Conservation (phyloP, 1,284 basidiomycete species). For the Anthracocystis panici-leucophaei region DNA sequence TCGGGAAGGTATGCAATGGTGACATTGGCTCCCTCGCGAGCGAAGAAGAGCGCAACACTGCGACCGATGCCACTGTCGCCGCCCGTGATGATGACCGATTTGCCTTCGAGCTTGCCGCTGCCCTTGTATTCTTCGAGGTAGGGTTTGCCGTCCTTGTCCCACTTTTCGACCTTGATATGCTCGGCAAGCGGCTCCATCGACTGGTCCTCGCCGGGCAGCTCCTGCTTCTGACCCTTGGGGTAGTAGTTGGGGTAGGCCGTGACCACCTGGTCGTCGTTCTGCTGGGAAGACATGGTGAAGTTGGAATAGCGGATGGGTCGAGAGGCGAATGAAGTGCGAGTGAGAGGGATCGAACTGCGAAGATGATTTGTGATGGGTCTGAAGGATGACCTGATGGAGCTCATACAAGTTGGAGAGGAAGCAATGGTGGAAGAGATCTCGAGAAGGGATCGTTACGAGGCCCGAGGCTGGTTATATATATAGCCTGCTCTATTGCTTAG, state of each 20-base stretch:
- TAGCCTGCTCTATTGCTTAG: background rate
- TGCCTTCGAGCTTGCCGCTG: conserved; percentile 74
- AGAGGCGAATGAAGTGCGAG: background rate
- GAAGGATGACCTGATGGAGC: background rate
- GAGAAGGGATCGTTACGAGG: background rate
- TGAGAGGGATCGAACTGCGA: background rate
- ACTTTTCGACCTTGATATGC: conserved; percentile 74
- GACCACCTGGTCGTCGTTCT: conserved; percentile 45
- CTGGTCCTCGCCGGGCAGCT: conserved; percentile 53
- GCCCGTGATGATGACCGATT: conserved; percentile 76
- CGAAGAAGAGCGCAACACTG: conserved; percentile 75
- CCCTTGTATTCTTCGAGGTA: conserved; percentile 74
- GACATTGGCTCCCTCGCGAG: conserved; percentile 77
- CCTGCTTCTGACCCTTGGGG: conserved; percentile 51
- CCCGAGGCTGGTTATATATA: conserved; percentile 7
- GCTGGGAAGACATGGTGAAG: conserved; percentile 36
- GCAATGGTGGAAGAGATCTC: background rate
- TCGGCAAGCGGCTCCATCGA: conserved; percentile 72
- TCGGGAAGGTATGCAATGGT: conserved; percentile 77
- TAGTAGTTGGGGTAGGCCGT: conserved; percentile 62
- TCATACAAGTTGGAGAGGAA: conserved; percentile 4
- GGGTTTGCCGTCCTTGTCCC: conserved; percentile 76
- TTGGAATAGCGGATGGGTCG: background rate
- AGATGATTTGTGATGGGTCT: background rate
- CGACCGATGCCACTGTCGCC: conserved; percentile 77